A percentile compares a stretch with the other conserved stretches of the same genome.
These are phyloP conservation scores for Paradendryphiella salina DNA, from an alignment of 2,329 filamentous ascomycete genomes.

Conservation along the genomic window DNA sequence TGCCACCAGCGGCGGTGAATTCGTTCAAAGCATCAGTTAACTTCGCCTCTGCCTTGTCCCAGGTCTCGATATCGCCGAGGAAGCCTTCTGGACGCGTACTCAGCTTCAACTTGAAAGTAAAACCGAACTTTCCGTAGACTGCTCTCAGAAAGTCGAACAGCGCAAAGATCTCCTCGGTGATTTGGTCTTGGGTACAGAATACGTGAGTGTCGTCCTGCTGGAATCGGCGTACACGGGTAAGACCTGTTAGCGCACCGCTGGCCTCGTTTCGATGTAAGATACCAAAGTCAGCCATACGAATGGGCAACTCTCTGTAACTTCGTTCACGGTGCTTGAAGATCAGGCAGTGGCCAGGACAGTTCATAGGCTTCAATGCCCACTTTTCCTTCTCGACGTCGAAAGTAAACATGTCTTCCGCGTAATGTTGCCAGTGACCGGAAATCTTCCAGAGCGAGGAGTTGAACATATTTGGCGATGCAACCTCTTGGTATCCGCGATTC, in stretches of 20 bases:
- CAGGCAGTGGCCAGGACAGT: conserved; percentile 92
- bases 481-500: conserved; percentile 91
- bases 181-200: conserved; percentile 85
- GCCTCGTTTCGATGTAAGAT: conserved; percentile 94
- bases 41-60: conserved; percentile 84
- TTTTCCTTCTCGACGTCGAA: conserved; percentile 80
- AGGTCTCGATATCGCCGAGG: conserved; percentile 82
- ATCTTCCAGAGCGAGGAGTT: conserved; percentile 91
- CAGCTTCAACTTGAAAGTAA: conserved; percentile 91
- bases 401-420: conserved; percentile 96
- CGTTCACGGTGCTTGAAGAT: conserved; percentile 82
- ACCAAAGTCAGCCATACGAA: conserved; percentile 93
- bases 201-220: conserved; percentile 97
- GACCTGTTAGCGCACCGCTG: conserved; percentile 84
- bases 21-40: conserved; percentile 77
- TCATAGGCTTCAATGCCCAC: conserved; percentile 94
- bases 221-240: conserved; percentile 91
- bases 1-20: conserved; percentile 63
- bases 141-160: conserved; percentile 84
- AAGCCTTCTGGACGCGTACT: conserved; percentile 89
- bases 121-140: conserved; percentile 81
- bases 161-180: conserved; percentile 73
- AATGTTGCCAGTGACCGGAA: conserved; percentile 89
- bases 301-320: conserved; percentile 86
- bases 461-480: conserved; percentile 96